These are phyloP conservation scores for Chalciporus chontae DNA, from an alignment of 768 basidiomycete species.

Conservation along the genomic window DNA sequence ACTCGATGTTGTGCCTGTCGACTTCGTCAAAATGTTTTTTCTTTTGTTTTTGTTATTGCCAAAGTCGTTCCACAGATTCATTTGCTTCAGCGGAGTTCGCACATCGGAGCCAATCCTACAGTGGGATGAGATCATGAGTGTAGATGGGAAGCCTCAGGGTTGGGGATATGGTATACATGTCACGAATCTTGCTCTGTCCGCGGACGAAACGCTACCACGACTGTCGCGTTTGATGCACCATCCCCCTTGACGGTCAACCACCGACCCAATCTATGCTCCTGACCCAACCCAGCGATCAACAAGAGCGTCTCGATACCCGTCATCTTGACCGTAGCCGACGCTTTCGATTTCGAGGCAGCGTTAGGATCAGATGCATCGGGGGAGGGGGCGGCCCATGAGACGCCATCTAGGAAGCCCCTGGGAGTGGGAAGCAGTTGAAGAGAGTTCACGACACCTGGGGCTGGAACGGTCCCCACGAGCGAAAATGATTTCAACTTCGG, in stretches of 20 bases:
- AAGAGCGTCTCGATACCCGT: conserved; percentile 40
- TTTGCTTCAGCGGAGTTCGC: no score
- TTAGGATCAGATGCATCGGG: neutral
- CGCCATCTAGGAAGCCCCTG: conserved; percentile 37
- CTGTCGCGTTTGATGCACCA: conserved; percentile 68
- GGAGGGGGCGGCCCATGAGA: conserved; percentile 39
- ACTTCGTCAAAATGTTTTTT: neutral
- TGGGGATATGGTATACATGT: conserved; percentile 2
- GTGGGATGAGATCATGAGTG: no score
- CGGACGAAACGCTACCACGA: conserved; percentile 58
- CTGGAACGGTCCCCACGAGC: conserved; percentile 58
- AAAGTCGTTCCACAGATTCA: no score
- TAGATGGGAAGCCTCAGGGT: no score
- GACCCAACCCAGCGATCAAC: conserved; percentile 76
- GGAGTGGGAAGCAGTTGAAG: conserved; percentile 71
- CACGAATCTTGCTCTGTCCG: conserved; percentile 8
- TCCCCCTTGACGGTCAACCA: conserved; percentile 78
- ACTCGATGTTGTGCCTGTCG: no score
- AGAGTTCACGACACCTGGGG: conserved; percentile 84
- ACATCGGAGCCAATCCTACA: no score
- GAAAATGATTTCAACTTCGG: conserved; percentile 73
- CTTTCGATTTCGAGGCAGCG: neutral
- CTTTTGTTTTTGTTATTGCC: no score
- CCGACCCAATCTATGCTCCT: conserved; percentile 86
- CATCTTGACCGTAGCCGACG: conserved; percentile 23